phyloP scores from a whole-genome alignment of 148 eudicot genomes.

The Vaccinium vitisidaea region DNA sequence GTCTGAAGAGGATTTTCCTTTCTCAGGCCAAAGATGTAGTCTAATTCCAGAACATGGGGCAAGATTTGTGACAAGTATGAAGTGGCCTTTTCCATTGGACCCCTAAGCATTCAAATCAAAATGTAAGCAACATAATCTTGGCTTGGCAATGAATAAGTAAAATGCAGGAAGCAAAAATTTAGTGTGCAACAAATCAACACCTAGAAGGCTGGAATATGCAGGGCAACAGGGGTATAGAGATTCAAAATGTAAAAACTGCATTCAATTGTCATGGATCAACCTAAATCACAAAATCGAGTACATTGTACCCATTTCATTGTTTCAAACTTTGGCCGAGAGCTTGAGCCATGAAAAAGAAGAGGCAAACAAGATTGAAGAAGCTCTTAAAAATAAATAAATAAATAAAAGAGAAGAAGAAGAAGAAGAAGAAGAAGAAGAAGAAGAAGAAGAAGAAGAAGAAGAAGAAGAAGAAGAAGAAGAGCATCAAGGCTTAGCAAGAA shows the following conservation, averaged over 20 bases:
- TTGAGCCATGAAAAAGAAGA: background rate
- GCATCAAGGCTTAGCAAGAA: slow-evolving; percentile 15
- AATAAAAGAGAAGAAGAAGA: background rate
- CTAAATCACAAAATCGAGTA: background rate
- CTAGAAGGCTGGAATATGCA: background rate
- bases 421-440: background rate
- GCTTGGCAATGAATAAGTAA: background rate
- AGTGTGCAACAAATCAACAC: slow-evolving; percentile 9
- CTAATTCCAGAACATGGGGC: slow-evolving; percentile 89
- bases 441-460: background rate
- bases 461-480: background rate
- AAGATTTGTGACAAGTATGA: slow-evolving; percentile 91
- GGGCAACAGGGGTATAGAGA: background rate
- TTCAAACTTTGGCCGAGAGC: background rate
- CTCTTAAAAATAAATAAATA: background rate
- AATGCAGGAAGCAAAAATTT: slow-evolving; percentile 5
- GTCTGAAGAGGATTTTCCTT: slow-evolving; percentile 49
- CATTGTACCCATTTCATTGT: background rate
- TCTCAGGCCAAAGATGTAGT: slow-evolving; percentile 97
- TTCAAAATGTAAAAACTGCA: background rate
- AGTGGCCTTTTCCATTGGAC: slow-evolving; percentile 65
- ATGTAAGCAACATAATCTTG: slow-evolving; percentile 16
- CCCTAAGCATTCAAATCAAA: slow-evolving; percentile 50
- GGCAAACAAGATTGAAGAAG: background rate
- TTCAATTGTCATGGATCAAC: background rate